Evolutionary conservation across 495 filamentous ascomycete genomes (phyloP).

Genomic region (Daldinia caldariorum): DNA sequence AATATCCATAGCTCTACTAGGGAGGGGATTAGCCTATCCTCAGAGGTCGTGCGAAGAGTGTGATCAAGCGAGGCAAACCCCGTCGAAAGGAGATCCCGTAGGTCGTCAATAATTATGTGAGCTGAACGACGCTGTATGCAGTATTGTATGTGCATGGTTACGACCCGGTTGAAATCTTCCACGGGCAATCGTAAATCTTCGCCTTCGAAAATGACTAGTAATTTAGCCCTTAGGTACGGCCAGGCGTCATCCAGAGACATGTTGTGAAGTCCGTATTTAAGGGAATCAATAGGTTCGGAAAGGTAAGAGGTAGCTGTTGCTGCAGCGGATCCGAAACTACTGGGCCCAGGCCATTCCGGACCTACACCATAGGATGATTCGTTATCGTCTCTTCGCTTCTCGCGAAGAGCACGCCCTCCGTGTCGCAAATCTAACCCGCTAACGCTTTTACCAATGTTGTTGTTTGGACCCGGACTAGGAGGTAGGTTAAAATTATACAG

Average conservation of each 20-base stretch:
- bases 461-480: conserved; percentile 76
- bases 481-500: conserved; percentile 77
- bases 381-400: conserved; percentile 86
- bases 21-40: conserved; percentile 84
- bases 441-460: conserved; percentile 76
- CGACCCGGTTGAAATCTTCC: conserved; percentile 92
- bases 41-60: conserved; percentile 75
- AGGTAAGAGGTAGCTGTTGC: conserved; percentile 52
- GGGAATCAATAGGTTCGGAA: conserved; percentile 58
- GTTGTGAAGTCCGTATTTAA: conserved; percentile 76
- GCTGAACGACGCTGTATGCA: conserved; percentile 76
- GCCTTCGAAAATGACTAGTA: conserved; percentile 92
- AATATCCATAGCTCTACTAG: conserved; percentile 94
- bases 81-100: conserved; percentile 79
- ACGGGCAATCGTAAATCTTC: conserved; percentile 89
- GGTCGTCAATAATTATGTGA: conserved; percentile 76
- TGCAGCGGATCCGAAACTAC: conserved; percentile 57
- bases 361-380: conserved; percentile 46
- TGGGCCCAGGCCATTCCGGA: conserved; percentile 64
- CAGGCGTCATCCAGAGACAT: conserved; percentile 92
- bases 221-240: conserved; percentile 88
- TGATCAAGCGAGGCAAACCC: conserved; percentile 90
- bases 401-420: conserved; percentile 82
- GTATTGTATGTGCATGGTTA: conserved; percentile 78
- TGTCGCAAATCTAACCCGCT: conserved; percentile 87